A percentile compares a stretch with the other conserved stretches of the same genome.
Conservation (phyloP, 2,329 filamentous ascomycete genomes). For the Pseudogymnoascus sp. region DNA sequence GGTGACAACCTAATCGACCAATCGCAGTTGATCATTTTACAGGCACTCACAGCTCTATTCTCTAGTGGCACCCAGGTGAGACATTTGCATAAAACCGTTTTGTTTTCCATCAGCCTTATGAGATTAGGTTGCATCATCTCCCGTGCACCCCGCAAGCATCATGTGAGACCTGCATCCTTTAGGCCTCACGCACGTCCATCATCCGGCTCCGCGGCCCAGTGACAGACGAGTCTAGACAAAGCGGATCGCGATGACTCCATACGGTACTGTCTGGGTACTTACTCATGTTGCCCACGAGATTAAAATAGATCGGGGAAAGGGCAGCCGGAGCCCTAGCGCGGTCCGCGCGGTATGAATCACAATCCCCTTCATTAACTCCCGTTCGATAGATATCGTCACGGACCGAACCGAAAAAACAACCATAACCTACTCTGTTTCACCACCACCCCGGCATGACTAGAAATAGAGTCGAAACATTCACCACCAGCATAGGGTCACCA, state of each 20-base stretch:
- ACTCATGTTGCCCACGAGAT: neutral
- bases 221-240: constrained; percentile 2
- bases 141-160: neutral
- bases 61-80: neutral
- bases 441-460: neutral
- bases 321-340: neutral
- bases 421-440: neutral
- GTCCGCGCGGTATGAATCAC: constrained; percentile 6
- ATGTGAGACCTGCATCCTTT: neutral
- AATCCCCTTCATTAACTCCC: neutral
- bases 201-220: neutral
- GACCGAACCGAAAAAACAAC: neutral
- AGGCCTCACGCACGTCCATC: neutral
- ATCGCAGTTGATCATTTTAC: neutral
- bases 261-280: neutral
- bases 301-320: neutral
- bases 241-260: neutral
- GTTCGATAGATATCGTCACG: neutral
- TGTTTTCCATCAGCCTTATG: neutral
- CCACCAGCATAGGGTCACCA: neutral
- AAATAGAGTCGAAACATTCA: neutral
- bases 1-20: neutral
- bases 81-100: constrained; percentile 3
- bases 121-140: neutral
- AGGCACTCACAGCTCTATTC: neutral